Evolutionary conservation across 2,329 filamentous ascomycete genomes (phyloP), one percentile per base, ranked within the genome.

Genomic region (Madurella fahalii): DNA sequence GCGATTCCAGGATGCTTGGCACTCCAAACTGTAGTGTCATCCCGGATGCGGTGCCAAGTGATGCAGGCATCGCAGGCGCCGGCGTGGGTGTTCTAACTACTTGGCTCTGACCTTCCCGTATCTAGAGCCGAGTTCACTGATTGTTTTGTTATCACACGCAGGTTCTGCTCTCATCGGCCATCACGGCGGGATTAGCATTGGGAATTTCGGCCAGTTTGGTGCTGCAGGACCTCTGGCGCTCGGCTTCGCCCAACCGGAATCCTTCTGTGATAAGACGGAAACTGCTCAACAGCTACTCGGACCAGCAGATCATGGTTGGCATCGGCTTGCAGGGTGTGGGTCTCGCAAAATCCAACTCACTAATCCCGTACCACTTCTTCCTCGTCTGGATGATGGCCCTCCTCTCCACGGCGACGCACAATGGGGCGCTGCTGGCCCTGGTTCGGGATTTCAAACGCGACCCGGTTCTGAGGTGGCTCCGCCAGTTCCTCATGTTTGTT

Each of bases 281-380:
- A 66, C 74, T 88, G 2, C 78, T 88, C 47, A 81, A 79, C 64
- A 77, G 81, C 58, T 83, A 86, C 70, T 83, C 79, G 16, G 84
- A 88, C 68, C 84, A 87, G 65, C 84, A 87, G 68, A 83, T 87
- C 67, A 72, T 87, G 52, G 84, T 83, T 16, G 84, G 85, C 40
- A 86, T 87, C 65, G 83, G 81, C n/a, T 81, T 88, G 53, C 84
- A 87, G 66, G 75, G 74, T 53, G 75, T 87, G 20, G 85, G 80
- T 0, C 76, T 88, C 1, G 79, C 79, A 4, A 82, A 83, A 64
- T 78, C 81, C 64, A 69, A 76, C 44, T 72, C 73, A 5, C 77
- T 87, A 66, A 76, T 84, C 0, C 78, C 83, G 0, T 88, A 88
- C 65, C 84, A 88, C 69, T 86, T 87, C 72, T 87, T 87, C 71